Percentiles rank a stretch among this genome's conserved stretches.
Conservation (phyloP, 345 rosid species). For the Acer negundo region DNA sequence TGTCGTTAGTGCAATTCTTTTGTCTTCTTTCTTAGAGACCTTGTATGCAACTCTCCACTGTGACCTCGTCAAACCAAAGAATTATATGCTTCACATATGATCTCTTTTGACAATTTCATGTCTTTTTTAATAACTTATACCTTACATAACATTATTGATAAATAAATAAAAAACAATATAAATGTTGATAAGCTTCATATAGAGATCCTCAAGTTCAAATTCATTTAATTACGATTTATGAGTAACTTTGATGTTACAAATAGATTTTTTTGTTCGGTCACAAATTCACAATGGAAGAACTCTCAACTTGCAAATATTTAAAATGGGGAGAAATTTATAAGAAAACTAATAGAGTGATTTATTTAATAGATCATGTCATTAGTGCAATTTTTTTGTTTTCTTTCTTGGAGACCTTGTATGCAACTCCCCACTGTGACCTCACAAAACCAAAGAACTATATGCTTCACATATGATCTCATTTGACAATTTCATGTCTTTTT, state of each 20-base stretch:
- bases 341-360: background rate
- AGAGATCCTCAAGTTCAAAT: background rate
- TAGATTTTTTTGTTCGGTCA: background rate
- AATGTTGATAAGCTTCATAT: background rate
- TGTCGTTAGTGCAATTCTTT: slow-evolving; percentile 64
- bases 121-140: background rate
- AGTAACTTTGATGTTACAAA: background rate
- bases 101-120: background rate
- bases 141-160: background rate
- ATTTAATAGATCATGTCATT: slow-evolving; percentile 41
- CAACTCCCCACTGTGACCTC: slow-evolving; percentile 84
- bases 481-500: no score
- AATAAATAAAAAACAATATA: background rate
- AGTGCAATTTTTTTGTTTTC: slow-evolving; percentile 71
- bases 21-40: slow-evolving; percentile 68
- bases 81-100: slow-evolving; percentile 7
- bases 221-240: background rate
- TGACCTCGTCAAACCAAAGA: slow-evolving; percentile 34
- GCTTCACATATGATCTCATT: slow-evolving; percentile 17
- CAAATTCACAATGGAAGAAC: background rate
- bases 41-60: slow-evolving; percentile 95
- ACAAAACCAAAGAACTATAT: slow-evolving; percentile 21
- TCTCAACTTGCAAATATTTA: background rate
- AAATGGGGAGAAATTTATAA: background rate
- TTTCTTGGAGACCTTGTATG: slow-evolving; percentile 72